Percentiles rank a stretch among this genome's conserved stretches.
Evolutionary conservation across 2,329 filamentous ascomycete genomes (phyloP).

Genomic region (Periconia macrospinosa): DNA sequence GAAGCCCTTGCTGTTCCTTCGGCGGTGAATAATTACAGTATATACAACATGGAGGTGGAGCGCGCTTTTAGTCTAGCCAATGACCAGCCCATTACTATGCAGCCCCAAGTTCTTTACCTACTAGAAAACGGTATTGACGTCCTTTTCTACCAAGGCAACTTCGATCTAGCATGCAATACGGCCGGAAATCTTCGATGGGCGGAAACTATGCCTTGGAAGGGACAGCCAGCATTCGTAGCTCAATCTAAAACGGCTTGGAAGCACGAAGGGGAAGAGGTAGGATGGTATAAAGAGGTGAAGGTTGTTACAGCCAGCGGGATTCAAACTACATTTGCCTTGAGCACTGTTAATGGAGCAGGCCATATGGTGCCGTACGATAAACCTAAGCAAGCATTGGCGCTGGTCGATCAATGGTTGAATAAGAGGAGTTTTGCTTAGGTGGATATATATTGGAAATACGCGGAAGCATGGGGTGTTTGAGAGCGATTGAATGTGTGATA

Average conservation of each 20-base stretch:
- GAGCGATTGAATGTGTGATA: no score
- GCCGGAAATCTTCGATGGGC: slow-evolving; percentile 46
- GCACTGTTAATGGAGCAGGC: slow-evolving; percentile 44
- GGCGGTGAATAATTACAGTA: slow-evolving; percentile 35
- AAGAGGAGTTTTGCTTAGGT: slow-evolving; percentile 31
- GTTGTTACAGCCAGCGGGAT: slow-evolving; percentile 27
- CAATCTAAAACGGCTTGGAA: slow-evolving; percentile 32
- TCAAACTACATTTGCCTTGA: slow-evolving; percentile 37
- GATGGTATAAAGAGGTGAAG: slow-evolving; percentile 41
- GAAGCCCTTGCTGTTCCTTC: slow-evolving; percentile 37
- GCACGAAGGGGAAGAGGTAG: slow-evolving; percentile 25
- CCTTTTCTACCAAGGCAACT: slow-evolving; percentile 45
- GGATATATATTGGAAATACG: not conserved
- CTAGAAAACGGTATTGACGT: slow-evolving; percentile 43
- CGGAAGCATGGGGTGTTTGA: no score
- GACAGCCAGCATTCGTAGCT: slow-evolving; percentile 47
- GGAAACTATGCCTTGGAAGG: slow-evolving; percentile 48
- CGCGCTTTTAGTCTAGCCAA: slow-evolving; percentile 32
- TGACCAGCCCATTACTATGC: slow-evolving; percentile 31
- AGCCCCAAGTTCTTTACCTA: slow-evolving; percentile 39
- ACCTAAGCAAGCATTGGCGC: slow-evolving; percentile 31
- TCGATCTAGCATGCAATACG: slow-evolving; percentile 47
- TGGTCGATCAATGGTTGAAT: slow-evolving; percentile 33
- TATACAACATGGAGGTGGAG: slow-evolving; percentile 24
- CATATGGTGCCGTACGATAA: slow-evolving; percentile 46